Conservation (phyloP, 1,139 yeast genomes). For the Debaryomycetaceae sp. region DNA sequence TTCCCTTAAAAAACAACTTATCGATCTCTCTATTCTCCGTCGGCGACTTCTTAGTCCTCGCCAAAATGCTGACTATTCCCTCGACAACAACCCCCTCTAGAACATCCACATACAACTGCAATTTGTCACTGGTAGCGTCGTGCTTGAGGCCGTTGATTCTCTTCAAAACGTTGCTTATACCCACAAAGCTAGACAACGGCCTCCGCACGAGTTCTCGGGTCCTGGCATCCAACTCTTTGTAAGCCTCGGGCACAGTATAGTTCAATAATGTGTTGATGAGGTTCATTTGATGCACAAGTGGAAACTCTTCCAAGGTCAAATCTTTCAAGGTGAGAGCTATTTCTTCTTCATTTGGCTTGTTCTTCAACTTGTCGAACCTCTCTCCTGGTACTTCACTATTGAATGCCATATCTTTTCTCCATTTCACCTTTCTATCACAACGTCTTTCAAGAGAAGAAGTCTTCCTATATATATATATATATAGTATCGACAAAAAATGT, state of each 20-base stretch:
- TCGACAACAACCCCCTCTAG: neutral
- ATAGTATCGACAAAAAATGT: no score
- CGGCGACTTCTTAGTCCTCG: neutral
- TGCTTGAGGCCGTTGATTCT: neutral
- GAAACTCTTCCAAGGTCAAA: neutral
- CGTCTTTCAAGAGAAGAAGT: no score
- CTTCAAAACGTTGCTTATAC: neutral
- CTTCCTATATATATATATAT: no score
- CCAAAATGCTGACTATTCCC: neutral
- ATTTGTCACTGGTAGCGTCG: neutral
- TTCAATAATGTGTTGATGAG: slow-evolving; percentile 24
- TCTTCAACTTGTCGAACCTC: neutral
- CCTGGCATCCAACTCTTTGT: slow-evolving; percentile 9
- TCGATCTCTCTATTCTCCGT: slow-evolving; percentile 30
- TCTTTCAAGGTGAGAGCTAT: neutral
- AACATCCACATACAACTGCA: neutral
- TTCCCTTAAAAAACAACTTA: slow-evolving; percentile 36
- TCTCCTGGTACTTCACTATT: neutral
- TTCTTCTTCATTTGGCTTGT: neutral
- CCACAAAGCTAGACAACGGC: neutral
- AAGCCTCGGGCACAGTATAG: slow-evolving; percentile 28
- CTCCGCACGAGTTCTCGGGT: neutral
- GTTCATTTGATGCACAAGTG: slow-evolving; percentile 3
- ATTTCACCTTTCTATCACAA: no score
- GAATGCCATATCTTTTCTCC: neutral